Evolutionary conservation across 768 basidiomycete species (phyloP).

Genomic region (Termitomyces sp.): DNA sequence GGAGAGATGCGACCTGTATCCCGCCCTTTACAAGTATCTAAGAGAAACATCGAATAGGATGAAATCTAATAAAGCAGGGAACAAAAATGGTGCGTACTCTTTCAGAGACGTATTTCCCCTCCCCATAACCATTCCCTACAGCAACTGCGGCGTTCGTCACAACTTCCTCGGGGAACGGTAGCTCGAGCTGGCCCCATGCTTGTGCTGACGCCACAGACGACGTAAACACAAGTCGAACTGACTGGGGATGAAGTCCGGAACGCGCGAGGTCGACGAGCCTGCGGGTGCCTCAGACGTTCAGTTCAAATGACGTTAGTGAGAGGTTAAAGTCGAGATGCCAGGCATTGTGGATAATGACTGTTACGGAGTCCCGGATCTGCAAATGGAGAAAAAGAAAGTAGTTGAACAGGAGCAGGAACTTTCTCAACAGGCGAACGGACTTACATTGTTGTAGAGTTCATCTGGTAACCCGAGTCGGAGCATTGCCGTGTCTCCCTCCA

Average conservation of each 20-base stretch:
- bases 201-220: slow-evolving; percentile 33
- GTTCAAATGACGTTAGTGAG: too few relatives aligned
- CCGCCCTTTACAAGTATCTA: slow-evolving; percentile 34
- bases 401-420: background rate
- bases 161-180: slow-evolving; percentile 30
- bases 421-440: background rate
- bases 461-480: slow-evolving; percentile 24
- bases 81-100: slow-evolving; percentile 17
- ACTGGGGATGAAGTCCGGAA: slow-evolving; percentile 17
- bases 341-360: too few relatives aligned
- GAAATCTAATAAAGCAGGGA: background rate
- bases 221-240: slow-evolving; percentile 32
- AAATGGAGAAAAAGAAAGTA: too few relatives aligned
- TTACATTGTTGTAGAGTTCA: slow-evolving; percentile 17
- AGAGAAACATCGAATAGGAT: too few relatives aligned
- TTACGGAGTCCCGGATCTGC: too few relatives aligned
- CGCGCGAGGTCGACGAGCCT: too few relatives aligned
- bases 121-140: slow-evolving; percentile 38
- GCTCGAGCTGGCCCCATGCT: slow-evolving; percentile 25
- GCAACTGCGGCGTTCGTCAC: slow-evolving; percentile 26
- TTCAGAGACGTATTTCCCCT: slow-evolving; percentile 40
- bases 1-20: slow-evolving; percentile 28
- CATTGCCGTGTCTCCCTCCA: slow-evolving; percentile 27
- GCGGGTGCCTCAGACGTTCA: too few relatives aligned
- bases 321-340: too few relatives aligned